Conservation (phyloP, 306 rosid genomes). For the Prunus fruticosa region DNA sequence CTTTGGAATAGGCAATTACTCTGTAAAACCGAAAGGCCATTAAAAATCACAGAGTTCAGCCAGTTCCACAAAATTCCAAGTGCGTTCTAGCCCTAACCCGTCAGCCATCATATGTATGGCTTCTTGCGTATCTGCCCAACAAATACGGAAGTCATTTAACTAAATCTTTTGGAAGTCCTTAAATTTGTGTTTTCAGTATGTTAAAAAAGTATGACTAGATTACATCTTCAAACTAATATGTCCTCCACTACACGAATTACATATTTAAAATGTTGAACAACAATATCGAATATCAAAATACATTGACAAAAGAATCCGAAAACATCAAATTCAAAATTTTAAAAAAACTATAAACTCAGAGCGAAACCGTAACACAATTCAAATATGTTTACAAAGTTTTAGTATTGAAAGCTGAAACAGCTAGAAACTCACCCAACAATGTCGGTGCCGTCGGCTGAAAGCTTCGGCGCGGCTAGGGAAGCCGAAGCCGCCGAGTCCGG, state of each 20-base stretch:
- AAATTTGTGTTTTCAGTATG: neutral
- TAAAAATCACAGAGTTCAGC: neutral
- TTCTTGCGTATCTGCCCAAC: neutral
- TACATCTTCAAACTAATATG: neutral
- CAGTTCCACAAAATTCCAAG: neutral
- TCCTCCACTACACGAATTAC: neutral
- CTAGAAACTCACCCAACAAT: constrained; percentile 27
- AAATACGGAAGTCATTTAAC: neutral
- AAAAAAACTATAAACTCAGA: neutral
- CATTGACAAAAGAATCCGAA: neutral
- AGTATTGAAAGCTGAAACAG: neutral
- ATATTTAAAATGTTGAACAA: neutral
- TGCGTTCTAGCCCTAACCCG: neutral
- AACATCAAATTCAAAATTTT: neutral
- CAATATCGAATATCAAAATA: neutral
- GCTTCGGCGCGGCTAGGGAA: neutral
- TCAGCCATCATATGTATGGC: neutral
- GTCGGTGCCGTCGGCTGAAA: constrained; percentile 7
- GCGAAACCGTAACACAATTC: constrained; percentile 3
- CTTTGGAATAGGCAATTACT: neutral
- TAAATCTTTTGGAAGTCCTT: neutral
- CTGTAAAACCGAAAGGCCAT: neutral
- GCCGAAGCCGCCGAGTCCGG: constrained; percentile 16
- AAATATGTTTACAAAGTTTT: neutral
- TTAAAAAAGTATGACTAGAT: neutral